phyloP scores from a whole-genome alignment of 805 yeast genomes.

The Saccharomycopsis babjevae region DNA sequence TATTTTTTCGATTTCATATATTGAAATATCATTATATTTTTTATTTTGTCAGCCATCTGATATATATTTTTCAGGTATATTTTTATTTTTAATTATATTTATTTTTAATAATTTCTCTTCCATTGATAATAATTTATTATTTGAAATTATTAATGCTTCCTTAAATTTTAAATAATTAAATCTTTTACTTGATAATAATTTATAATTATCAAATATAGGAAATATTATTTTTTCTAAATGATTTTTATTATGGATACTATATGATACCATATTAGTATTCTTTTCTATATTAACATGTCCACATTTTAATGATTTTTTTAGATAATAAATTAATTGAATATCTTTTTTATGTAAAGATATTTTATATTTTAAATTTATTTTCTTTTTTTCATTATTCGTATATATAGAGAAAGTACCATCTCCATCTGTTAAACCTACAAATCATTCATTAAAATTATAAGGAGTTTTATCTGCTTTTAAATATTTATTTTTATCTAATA shows the following conservation, averaged over 20 bases:
- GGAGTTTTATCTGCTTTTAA: background rate
- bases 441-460: slow-evolving; percentile 1
- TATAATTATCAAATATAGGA: slow-evolving; percentile 7
- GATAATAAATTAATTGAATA: slow-evolving; percentile 7
- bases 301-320: slow-evolving; percentile 8
- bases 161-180: slow-evolving; percentile 1
- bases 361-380: background rate
- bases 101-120: background rate
- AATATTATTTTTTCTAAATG: background rate
- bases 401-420: slow-evolving; percentile 10
- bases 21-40: background rate
- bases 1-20: background rate
- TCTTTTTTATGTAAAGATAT: slow-evolving; percentile 8
- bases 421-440: slow-evolving; percentile 13
- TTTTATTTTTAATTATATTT: background rate
- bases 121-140: background rate
- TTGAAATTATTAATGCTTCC: background rate
- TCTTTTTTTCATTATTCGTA: background rate
- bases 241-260: background rate
- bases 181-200: slow-evolving; percentile 3
- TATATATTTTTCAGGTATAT: background rate
- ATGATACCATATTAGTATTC: background rate
- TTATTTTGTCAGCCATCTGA: background rate
- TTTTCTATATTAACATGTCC: slow-evolving; percentile 3
- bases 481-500: slow-evolving; percentile 1